These are phyloP conservation scores for Baeospora myosura DNA, from an alignment of 1,284 basidiomycete genomes.

Conservation along the genomic window DNA sequence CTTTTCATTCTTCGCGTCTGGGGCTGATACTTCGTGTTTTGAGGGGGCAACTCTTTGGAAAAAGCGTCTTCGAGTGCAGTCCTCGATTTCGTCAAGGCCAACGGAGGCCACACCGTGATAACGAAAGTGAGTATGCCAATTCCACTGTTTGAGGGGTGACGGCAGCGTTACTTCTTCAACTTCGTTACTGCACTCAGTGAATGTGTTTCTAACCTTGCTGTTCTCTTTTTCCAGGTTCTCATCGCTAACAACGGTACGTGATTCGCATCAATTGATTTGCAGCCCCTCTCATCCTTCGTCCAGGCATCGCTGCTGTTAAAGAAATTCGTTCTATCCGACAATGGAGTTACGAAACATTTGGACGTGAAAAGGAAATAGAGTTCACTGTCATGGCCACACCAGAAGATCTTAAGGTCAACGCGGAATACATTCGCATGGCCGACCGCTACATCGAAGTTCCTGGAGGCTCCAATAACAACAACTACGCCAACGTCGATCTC, in stretches of 20 bases:
- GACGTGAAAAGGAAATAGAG: constrained; percentile 91
- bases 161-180: too few species aligned
- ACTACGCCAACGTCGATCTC: constrained; percentile 99
- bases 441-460: constrained; percentile 99
- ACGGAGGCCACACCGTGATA: constrained; percentile 97
- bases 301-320: constrained; percentile 97
- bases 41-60: constrained; percentile 90
- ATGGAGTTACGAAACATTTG: constrained; percentile 99
- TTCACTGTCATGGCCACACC: constrained; percentile 99
- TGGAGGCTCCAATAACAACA: constrained; percentile 98
- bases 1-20: constrained; percentile 10
- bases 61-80: constrained; percentile 75
- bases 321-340: constrained; percentile 98
- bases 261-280: constrained; percentile 5
- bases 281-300: constrained; percentile 14
- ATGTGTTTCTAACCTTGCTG: constrained; percentile 7
- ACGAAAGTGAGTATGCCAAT: constrained; percentile 68
- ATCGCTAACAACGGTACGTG: constrained; percentile 91
- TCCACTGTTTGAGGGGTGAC: constrained; percentile 1
- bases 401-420: constrained; percentile 97
- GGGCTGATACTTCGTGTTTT: constrained; percentile 14
- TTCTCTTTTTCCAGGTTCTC: constrained; percentile 75
- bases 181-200: too few species aligned
- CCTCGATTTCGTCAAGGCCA: constrained; percentile 84
- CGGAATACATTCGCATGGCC: constrained; percentile 99